A percentile compares a stretch with the other conserved stretches of the same genome.
Evolutionary conservation across 768 basidiomycete species (phyloP).

Genomic region (Kwoniella mangroviensis): DNA sequence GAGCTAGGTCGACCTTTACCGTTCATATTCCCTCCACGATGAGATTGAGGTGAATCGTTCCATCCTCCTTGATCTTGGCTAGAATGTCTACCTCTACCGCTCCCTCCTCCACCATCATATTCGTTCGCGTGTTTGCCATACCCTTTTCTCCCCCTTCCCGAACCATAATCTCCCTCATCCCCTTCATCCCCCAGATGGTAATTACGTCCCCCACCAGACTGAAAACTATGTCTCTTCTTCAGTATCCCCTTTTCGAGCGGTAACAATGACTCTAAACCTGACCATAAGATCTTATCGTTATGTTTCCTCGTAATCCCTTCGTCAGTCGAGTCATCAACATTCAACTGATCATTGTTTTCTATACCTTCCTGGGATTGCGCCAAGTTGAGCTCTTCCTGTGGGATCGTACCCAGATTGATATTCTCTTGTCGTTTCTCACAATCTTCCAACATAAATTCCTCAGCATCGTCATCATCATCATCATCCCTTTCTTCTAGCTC

Average conservation of each 20-base stretch:
- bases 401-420: not conserved
- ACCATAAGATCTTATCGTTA: slow-evolving; percentile 25
- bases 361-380: not conserved
- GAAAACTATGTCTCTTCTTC: slow-evolving; percentile 15
- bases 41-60: not conserved
- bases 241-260: not conserved
- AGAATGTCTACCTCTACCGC: not conserved
- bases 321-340: not conserved
- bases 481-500: slow-evolving; percentile 11
- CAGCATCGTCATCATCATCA: slow-evolving; percentile 2
- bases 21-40: slow-evolving; percentile 6
- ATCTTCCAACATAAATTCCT: not conserved
- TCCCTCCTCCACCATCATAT: not conserved
- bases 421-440: slow-evolving; percentile 17
- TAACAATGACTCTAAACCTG: not conserved
- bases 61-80: not conserved
- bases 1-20: slow-evolving; percentile 8
- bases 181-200: not conserved
- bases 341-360: not conserved
- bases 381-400: not conserved
- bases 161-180: not conserved
- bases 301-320: not conserved
- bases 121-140: not conserved
- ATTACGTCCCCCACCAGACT: not conserved
- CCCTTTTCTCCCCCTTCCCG: not conserved